These are phyloP conservation scores for Mycena sp. DNA, from an alignment of 1,284 basidiomycete genomes.

Conservation along the genomic window DNA sequence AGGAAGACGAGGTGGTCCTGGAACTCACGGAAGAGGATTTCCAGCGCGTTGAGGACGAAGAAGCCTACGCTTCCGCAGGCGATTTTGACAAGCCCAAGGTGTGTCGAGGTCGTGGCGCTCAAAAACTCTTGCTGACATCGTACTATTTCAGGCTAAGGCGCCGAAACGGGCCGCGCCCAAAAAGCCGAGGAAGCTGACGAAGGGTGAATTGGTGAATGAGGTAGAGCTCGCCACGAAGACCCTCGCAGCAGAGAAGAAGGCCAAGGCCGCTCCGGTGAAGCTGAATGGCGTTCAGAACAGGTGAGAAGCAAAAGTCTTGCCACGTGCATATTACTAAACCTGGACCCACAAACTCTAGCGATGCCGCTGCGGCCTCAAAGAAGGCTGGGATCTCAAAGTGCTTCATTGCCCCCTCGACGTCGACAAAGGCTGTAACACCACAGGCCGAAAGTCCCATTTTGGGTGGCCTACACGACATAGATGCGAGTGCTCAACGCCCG, in stretches of 20 bases:
- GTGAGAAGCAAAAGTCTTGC: neutral
- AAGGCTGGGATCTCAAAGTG: neutral
- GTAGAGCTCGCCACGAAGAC: neutral
- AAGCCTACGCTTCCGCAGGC: neutral
- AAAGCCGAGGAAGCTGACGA: neutral
- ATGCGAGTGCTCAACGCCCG: neutral
- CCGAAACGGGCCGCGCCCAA: neutral
- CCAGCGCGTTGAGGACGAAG: neutral
- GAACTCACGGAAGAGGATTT: neutral
- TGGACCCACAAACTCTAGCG: neutral
- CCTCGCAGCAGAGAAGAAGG: neutral
- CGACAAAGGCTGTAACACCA: neutral
- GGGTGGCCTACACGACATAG: neutral
- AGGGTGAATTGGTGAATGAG: neutral
- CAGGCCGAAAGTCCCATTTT: neutral
- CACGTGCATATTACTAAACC: neutral
- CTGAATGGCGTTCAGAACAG: neutral
- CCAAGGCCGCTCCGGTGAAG: neutral
- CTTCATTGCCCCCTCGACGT: neutral
- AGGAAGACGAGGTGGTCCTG: neutral
- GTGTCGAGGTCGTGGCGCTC: too few relatives aligned
- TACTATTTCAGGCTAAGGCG: neutral
- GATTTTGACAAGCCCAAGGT: neutral
- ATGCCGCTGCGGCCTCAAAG: neutral
- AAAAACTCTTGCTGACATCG: neutral